A percentile compares a stretch with the other conserved stretches of the same genome.
These are phyloP conservation scores for Collybia sordida DNA, from an alignment of 768 basidiomycete genomes.

Conservation along the genomic window DNA sequence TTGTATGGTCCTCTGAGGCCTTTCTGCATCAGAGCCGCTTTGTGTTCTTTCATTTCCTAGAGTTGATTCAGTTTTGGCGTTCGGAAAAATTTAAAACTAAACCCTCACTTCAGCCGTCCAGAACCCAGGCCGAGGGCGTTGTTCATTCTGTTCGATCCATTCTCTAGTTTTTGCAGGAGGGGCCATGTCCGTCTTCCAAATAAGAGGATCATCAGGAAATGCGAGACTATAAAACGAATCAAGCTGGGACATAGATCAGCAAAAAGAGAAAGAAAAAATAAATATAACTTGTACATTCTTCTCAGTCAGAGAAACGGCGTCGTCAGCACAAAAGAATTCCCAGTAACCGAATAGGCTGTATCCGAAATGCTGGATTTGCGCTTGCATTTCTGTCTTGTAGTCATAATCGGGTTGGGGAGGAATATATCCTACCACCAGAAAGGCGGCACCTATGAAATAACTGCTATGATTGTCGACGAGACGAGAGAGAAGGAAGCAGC, in stretches of 20 bases:
- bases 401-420: constrained; percentile 16
- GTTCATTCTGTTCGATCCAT: constrained; percentile 26
- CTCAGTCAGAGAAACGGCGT: constrained; percentile 31
- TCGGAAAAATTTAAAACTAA: too few relatives aligned
- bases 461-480: constrained; percentile 35
- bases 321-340: constrained; percentile 34
- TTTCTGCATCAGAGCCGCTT: background rate
- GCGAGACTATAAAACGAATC: constrained; percentile 38
- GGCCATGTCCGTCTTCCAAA: constrained; percentile 25
- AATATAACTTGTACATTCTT: constrained; percentile 27
- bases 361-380: constrained; percentile 21
- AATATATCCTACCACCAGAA: constrained; percentile 13
- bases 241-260: constrained; percentile 18
- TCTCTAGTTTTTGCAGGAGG: constrained; percentile 24
- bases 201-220: constrained; percentile 25
- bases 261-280: background rate
- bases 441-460: constrained; percentile 38
- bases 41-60: too few relatives aligned
- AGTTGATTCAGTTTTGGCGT: too few relatives aligned
- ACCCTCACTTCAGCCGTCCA: constrained; percentile 23
- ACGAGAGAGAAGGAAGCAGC: constrained; percentile 27
- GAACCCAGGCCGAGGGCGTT: constrained; percentile 18
- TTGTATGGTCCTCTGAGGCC: background rate
- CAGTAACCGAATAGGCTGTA: constrained; percentile 34
- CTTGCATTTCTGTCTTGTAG: background rate